phyloP scores from a whole-genome alignment of 352 stramenopile species.

The Pythium sp. region DNA sequence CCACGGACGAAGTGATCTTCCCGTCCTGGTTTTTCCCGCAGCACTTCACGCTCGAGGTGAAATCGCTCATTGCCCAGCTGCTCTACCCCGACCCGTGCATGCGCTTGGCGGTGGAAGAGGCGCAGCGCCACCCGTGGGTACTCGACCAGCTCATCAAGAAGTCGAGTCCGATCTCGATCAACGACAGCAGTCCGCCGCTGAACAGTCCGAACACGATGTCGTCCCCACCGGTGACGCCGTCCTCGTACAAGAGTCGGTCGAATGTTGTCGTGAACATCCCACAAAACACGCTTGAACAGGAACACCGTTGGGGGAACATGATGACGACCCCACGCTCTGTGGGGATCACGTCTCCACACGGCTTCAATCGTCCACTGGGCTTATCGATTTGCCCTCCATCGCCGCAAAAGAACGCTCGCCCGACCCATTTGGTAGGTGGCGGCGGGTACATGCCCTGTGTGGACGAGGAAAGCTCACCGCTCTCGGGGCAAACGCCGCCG shows the following conservation, averaged over 20 bases:
- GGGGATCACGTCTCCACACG: slow-evolving; percentile 19
- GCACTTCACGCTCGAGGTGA: slow-evolving; percentile 74
- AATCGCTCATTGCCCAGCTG: slow-evolving; percentile 73
- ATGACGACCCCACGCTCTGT: slow-evolving; percentile 7
- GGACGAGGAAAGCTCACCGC: slow-evolving; percentile 62
- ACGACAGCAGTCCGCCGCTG: slow-evolving; percentile 3
- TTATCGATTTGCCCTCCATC: slow-evolving; percentile 38
- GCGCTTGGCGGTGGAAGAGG: slow-evolving; percentile 74
- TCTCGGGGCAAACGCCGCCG: slow-evolving; percentile 47
- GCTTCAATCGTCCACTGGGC: slow-evolving; percentile 25
- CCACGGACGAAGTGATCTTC: slow-evolving; percentile 58
- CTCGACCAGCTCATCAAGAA: slow-evolving; percentile 42
- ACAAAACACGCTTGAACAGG: slow-evolving; percentile 35
- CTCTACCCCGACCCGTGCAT: slow-evolving; percentile 80
- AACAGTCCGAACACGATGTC: slow-evolving; percentile 16
- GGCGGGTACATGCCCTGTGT: slow-evolving; percentile 69
- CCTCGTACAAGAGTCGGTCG: slow-evolving; percentile 30
- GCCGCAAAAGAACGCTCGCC: slow-evolving; percentile 37
- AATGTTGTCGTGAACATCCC: slow-evolving; percentile 38
- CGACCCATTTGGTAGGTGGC: slow-evolving; percentile 18
- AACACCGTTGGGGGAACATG: slow-evolving; percentile 25
- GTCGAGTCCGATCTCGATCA: slow-evolving; percentile 13
- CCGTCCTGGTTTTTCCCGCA: slow-evolving; percentile 82
- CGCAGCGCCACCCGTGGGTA: slow-evolving; percentile 72
- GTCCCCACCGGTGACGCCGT: slow-evolving; percentile 18